A percentile compares a stretch with the other conserved stretches of the same genome.
Conservation (phyloP, 2,329 filamentous ascomycete species). For the Knufia petricola region DNA sequence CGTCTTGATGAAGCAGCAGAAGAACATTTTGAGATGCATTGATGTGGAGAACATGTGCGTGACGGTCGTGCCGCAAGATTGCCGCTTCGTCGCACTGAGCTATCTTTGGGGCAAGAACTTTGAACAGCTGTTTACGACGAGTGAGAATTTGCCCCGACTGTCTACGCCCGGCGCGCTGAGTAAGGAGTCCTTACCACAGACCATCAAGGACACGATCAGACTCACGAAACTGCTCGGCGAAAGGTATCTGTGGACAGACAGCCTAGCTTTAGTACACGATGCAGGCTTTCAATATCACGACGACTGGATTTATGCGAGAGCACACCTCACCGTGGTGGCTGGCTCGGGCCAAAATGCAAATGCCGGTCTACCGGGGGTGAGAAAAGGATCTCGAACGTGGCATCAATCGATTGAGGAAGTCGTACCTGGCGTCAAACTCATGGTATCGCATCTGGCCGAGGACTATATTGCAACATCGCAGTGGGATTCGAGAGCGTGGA, state of each 20-base stretch:
- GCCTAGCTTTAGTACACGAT: constrained; percentile 22
- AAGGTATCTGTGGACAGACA: constrained; percentile 24
- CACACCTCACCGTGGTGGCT: constrained; percentile 8
- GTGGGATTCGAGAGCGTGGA: constrained; percentile 33
- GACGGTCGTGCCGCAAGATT: constrained; percentile 15
- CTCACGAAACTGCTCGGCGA: constrained; percentile 22
- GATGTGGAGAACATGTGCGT: constrained; percentile 23
- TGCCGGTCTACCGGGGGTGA: constrained; percentile 22
- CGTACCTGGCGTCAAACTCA: constrained; percentile 19
- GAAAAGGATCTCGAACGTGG: constrained; percentile 21
- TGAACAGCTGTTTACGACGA: constrained; percentile 21
- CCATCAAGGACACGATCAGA: constrained; percentile 23
- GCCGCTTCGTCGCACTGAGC: constrained; percentile 23
- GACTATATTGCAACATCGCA: constrained; percentile 25
- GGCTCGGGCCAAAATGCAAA: constrained; percentile 20
- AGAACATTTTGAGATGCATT: constrained; percentile 20
- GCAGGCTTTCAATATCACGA: constrained; percentile 23
- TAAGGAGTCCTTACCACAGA: constrained; percentile 21
- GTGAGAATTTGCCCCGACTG: constrained; percentile 18
- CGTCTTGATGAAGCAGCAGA: constrained; percentile 16
- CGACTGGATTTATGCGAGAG: constrained; percentile 21
- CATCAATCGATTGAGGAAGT: constrained; percentile 23
- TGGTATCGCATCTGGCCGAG: constrained; percentile 23
- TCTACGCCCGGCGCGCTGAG: constrained; percentile 19
- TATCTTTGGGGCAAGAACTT: constrained; percentile 25